Evolutionary conservation across 2,329 filamentous ascomycete species (phyloP).

Genomic region (Talaromyces marneffei): DNA sequence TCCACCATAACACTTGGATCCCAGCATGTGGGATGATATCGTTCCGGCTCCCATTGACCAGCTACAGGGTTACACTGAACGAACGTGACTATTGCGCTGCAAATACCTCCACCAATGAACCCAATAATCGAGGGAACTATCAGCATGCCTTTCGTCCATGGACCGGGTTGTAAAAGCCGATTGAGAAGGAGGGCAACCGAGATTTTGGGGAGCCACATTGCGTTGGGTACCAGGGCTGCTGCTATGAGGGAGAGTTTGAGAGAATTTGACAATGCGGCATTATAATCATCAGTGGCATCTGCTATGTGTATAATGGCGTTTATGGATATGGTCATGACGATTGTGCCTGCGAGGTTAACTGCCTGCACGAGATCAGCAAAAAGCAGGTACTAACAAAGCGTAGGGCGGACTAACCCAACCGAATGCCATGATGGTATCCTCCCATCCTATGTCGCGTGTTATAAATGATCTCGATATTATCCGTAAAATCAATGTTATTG

Average conservation of each 20-base stretch:
- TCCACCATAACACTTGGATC: neutral
- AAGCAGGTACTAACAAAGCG: too few species aligned
- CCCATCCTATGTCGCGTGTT: slow-evolving; percentile 3
- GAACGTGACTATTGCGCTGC: neutral
- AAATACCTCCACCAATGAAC: neutral
- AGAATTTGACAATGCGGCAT: too few species aligned
- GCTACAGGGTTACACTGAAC: neutral
- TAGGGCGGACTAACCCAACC: neutral
- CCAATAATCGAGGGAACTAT: neutral
- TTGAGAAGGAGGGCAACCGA: neutral
- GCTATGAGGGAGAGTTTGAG: neutral
- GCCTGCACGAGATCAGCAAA: neutral
- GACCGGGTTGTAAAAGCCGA: neutral
- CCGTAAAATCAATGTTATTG: slow-evolving; percentile 4
- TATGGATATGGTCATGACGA: neutral
- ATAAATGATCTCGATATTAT: neutral
- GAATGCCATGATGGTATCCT: neutral
- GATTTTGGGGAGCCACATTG: slow-evolving; percentile 4
- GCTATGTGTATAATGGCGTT: neutral
- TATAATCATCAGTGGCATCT: neutral
- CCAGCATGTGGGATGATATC: slow-evolving; percentile 1
- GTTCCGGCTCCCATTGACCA: slow-evolving; percentile 5
- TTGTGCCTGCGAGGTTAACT: neutral
- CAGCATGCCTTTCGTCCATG: neutral
- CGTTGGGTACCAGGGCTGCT: neutral